Evolutionary conservation across 768 basidiomycete species (phyloP), one percentile per base, ranked within the genome.

Genomic region (Boletus subparvulus): DNA sequence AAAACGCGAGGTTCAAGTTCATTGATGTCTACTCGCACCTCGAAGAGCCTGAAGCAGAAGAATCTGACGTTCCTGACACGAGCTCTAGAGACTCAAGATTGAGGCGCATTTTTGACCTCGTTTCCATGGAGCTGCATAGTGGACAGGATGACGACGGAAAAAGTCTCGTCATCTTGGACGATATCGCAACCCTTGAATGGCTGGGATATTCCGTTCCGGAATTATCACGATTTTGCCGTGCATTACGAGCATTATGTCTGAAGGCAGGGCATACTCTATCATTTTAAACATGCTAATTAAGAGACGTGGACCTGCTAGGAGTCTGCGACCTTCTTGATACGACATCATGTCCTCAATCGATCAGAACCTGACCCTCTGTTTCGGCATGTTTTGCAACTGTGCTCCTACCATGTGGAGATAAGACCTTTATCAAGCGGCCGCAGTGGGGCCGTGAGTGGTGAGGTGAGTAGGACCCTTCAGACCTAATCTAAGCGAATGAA

Each of bases 401-500:
- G 82, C 60, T 76, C 83, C 3, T 86, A 86, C 60, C 88, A 90
- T 61, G 62, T 92, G 4, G 90, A 92, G 55, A 85, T 92, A 3
- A 76, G 79, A 40, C 83, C 90, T 1, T 75, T 93, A 8, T 76
- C 84, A 1, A 91, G 87, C 59, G 90, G 90, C 6, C 76, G 84
- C 26, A 92, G 91, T 58, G 90, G 89, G 3, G 77, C 84, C 21
- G 86, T 93, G 30, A 89, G 83, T 55, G 91, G 90, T 19, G 87
- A 91, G 78, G 90, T 88, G 49, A 19, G 77, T 19, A 6, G 16
- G 17, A 14, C 0, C 13, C 19, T 50, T 47, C 21, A 32, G 4
- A 46, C 13, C 42, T 49, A 58, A 45, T 28, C 42, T n/a, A 28
- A 40, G 30, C 21, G 42, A n/a, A 44, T 14, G 9, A 43, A 44